These are phyloP conservation scores for Gyromitra esculenta DNA, from an alignment of 2,329 filamentous ascomycete genomes.

Conservation along the genomic window DNA sequence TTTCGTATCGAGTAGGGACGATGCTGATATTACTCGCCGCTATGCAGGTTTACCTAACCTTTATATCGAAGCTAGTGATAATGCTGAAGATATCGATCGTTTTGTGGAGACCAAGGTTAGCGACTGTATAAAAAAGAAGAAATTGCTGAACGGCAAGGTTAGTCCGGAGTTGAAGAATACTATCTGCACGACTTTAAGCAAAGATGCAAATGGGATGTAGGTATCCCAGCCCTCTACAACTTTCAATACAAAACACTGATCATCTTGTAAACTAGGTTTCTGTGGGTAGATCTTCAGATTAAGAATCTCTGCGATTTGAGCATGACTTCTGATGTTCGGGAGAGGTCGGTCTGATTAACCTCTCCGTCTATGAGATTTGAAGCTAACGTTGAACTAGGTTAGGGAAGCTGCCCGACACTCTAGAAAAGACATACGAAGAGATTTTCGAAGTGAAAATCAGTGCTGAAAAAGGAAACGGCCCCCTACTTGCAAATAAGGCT, in stretches of 20 bases:
- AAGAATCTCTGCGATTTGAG: constrained; percentile 41
- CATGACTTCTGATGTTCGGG: constrained; percentile 27
- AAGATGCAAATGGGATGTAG: constrained; percentile 47
- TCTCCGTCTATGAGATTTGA: not conserved
- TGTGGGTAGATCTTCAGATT: constrained; percentile 52
- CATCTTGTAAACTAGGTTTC: constrained; percentile 46
- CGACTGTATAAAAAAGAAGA: constrained; percentile 3
- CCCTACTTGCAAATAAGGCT: constrained; percentile 29
- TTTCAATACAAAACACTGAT: not conserved
- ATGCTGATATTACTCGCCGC: constrained; percentile 10
- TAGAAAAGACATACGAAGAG: constrained; percentile 42
- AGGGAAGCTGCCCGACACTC: constrained; percentile 23
- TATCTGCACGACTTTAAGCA: constrained; percentile 27
- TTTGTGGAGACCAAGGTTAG: constrained; percentile 20
- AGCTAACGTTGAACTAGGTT: constrained; percentile 37
- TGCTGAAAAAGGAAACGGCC: constrained; percentile 18
- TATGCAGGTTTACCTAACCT: constrained; percentile 23
- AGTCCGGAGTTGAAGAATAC: constrained; percentile 17
- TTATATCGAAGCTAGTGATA: constrained; percentile 26
- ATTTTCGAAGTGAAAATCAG: constrained; percentile 39
- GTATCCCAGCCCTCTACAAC: not conserved
- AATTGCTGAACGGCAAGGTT: constrained; percentile 33
- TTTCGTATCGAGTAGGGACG: constrained; percentile 58
- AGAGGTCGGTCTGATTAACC: not conserved
- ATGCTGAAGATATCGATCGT: constrained; percentile 15